A percentile compares a stretch with the other conserved stretches of the same genome.
These are phyloP conservation scores for Oehlia diaphana DNA, from an alignment of 192 early-diverging fungal species.

Conservation along the genomic window DNA sequence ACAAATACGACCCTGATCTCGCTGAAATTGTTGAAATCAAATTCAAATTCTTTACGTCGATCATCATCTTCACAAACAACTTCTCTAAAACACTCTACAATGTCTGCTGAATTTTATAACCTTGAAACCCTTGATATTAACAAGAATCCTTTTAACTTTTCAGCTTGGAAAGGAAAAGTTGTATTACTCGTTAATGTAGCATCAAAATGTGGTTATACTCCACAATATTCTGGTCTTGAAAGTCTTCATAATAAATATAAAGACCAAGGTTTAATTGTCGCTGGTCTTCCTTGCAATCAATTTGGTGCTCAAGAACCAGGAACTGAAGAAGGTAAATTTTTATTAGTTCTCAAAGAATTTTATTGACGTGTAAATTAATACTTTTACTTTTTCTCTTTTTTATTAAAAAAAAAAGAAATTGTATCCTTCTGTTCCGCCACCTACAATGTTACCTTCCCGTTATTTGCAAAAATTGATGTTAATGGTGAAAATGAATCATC, in stretches of 20 bases:
- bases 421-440: not conserved
- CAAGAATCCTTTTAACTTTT: conserved; percentile 2
- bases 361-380: not conserved
- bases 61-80: not conserved
- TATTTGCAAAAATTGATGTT: conserved; percentile 86
- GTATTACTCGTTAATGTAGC: conserved; percentile 90
- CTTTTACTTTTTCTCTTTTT: not conserved
- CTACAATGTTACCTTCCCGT: conserved; percentile 68
- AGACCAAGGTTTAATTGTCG: conserved; percentile 72
- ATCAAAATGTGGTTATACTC: conserved; percentile 86
- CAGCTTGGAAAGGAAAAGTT: conserved; percentile 67
- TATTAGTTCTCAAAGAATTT: not conserved
- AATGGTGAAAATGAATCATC: conserved; percentile 68
- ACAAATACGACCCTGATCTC: too few relatives aligned
- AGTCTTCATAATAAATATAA: conserved; percentile 66
- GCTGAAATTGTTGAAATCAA: too few relatives aligned
- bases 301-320: conserved; percentile 61
- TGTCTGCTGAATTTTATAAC: not conserved
- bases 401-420: not conserved
- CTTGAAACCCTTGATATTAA: not conserved
- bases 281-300: conserved; percentile 94
- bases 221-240: conserved; percentile 74
- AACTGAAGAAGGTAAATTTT: conserved; percentile 8
- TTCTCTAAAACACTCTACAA: not conserved
- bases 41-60: too few relatives aligned